Base-by-base conservation (phyloP, 352 stramenopile species). In the Globisporangium radiosum region DNA sequence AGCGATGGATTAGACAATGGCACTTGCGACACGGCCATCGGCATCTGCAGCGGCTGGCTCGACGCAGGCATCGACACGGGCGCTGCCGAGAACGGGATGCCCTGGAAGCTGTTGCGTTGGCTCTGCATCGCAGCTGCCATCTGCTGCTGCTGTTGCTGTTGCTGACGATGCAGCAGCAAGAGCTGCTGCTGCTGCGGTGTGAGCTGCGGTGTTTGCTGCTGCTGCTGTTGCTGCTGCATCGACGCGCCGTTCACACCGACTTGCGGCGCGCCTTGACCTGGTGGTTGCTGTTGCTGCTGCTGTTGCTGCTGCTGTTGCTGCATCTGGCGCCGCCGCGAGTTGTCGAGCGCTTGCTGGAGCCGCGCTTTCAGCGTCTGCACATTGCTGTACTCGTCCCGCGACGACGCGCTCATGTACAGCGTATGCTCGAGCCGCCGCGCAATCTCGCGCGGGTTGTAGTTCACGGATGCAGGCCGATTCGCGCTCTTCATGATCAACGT, bases 401-500 rank as follows among this genome's bases (percentile, higher is more conserved):
- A 94, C 19, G 76, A 57, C 6, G 86, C 85, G 54, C 80, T 88
- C 84, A 94, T 94, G 58, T 95, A 95, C 17, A 95, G 57, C 15
- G 82, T 94, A 59, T 95, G 84, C 57, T 95, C 86, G 11, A 95
- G 60, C 47, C 86, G 71, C 37, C 86, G 72, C 7, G 86, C 86
- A 40, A 95, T 95, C 59, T 95, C 86, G 54, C 85, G 73, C 6
- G 85, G 86, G 61, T 95, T 95, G 64, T 95, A 94, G 57, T 95
- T 93, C n/a, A 80, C 82, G 1, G 82, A 90, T 38, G 75, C 78
- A n/a, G 87, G 87, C 11, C 85, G 74, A 60, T 95, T 96, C 7
- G 87, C 80, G 59, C 85, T 95, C 68, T 93, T 94, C 81, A 93
- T 94, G 19, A 95, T 95, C 54, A 95, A 68, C 37, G 81, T 95